Evolutionary conservation across 2,329 filamentous ascomycete species (phyloP), one percentile per base, ranked within the genome.

Genomic region (Alternaria panax): DNA sequence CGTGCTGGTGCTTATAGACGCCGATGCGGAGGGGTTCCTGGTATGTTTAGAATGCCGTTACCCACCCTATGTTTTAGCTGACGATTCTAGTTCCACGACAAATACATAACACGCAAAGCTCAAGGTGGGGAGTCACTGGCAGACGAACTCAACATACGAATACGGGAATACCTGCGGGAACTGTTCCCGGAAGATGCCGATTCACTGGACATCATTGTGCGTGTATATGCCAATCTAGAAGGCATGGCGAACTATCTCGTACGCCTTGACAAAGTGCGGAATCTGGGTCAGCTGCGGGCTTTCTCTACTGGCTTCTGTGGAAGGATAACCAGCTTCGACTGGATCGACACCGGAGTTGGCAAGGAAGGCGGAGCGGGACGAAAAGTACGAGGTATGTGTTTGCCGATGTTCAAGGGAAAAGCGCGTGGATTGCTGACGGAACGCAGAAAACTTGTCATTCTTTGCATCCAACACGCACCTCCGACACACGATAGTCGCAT

Each of bases 201-300:
- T 24, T 58, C 65, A 2, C 34, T 78, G 11, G 75, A 78, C 36
- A 72, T 78, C 22, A 60, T 78, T 2, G 73, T 78, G 7, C 67
- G 75, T 4, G 67, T 76, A 7, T 78, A 76, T 45, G 71, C 73
- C 12, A 78, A 78, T 45, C 69, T 77, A 2, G 75, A 78, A 59
- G 75, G 75, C 12, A 72, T 77, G 67, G 75, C 75, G 9, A 78
- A 77, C 53, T 73, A 67, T 18, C 69, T 78, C 11, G 75, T 77
- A 7, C 68, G 74, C 3, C 66, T 76, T 24, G 75, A 73, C 41
- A 77, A 75, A 50, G 69, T 77, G 34, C 58, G 74, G 7, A 77
- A 77, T 52, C 63, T 78, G 3, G 75, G 75, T 1, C 74, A 76
- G 38, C 57, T 78, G 14, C 65, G 75, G 34, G 75, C 75, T 4